Base-by-base conservation (phyloP, 2,329 filamentous ascomycete genomes). In the Chaetothyriales sp. region DNA sequence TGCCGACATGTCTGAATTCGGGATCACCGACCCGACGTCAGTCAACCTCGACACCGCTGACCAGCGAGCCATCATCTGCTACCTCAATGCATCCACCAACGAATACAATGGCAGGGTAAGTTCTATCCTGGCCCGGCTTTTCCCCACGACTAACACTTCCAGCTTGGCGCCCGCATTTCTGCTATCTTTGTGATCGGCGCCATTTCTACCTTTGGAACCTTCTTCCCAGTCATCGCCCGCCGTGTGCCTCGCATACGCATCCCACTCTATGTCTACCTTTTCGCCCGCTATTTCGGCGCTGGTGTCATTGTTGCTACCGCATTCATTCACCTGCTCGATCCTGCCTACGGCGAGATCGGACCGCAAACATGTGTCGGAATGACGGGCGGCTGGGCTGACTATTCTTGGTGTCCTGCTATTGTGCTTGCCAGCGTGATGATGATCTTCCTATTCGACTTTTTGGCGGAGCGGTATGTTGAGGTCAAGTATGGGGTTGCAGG, bases 31-130 rank as follows among this genome's bases (percentile, higher is more conserved):
- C 54, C 66, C 73, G 2, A 62, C 61, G 22, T 69, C 60, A 48
- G 73, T 75, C 62, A 63, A 76, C 53, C 64, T 76, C 19, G 62
- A 65, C 45, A 70, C 64, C 1, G 70, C 64, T 9, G 70, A 73
- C 57, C 65, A 67, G 1, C 60, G 59, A 2, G 62, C 70, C 2
- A 63, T 81, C 45, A 66, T 77, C 58, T 81, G 77, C 62, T 78
- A 73, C 61, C 60, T 80, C 18, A 64, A 68, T 9, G 52, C 60
- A 2, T 65, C 63, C 2, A 63, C 59, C 0, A 80, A 79, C 58
- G 72, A 79, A 18, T 80, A 80, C 58, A 68, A 79, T 57, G 77
- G 77, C 19, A 67, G 64, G 3, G 55, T 73, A 1, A 71, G 71
- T 7, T 66, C 66, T 1, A 67, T 70, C 2, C 65, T 70, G 59